phyloP scores from a whole-genome alignment of 768 basidiomycete species.

The Russula earlei region DNA sequence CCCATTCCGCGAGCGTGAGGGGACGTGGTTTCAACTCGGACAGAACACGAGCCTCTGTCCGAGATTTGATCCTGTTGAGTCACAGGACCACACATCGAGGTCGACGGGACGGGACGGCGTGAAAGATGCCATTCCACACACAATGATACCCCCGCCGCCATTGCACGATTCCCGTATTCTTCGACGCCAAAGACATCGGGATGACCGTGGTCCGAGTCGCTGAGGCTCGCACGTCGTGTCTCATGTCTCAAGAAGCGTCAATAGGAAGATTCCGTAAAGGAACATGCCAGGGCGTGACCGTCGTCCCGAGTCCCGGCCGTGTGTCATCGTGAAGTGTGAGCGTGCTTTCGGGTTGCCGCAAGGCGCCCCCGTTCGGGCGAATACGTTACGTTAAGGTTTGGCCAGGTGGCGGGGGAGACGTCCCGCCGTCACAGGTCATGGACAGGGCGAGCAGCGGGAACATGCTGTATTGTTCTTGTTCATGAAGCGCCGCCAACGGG shows the following conservation, averaged over 20 bases:
- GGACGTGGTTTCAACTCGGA: background rate
- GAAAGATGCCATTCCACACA: background rate
- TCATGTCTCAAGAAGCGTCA: too few relatives aligned
- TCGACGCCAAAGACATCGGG: slow-evolving; percentile 84
- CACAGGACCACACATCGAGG: background rate
- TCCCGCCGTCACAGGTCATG: too few relatives aligned
- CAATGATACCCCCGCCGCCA: slow-evolving; percentile 24
- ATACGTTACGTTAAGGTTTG: background rate
- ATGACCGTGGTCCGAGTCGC: too few relatives aligned
- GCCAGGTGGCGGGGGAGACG: background rate
- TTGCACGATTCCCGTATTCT: slow-evolving; percentile 77
- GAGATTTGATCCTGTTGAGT: background rate
- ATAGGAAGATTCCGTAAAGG: too few relatives aligned
- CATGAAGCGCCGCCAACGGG: too few relatives aligned
- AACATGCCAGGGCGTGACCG: too few relatives aligned
- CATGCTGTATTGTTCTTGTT: too few relatives aligned
- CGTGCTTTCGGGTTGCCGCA: background rate
- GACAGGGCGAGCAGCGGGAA: too few relatives aligned
- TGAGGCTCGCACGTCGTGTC: too few relatives aligned
- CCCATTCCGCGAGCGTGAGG: background rate
- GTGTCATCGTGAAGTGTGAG: slow-evolving; percentile 2
- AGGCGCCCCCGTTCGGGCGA: background rate
- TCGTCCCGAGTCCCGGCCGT: too few relatives aligned
- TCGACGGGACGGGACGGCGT: background rate
- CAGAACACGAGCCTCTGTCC: background rate